Evolutionary conservation across 2,329 filamentous ascomycete species (phyloP), one percentile per base, ranked within the genome.

Genomic region (Plectosphaerella sp.): DNA sequence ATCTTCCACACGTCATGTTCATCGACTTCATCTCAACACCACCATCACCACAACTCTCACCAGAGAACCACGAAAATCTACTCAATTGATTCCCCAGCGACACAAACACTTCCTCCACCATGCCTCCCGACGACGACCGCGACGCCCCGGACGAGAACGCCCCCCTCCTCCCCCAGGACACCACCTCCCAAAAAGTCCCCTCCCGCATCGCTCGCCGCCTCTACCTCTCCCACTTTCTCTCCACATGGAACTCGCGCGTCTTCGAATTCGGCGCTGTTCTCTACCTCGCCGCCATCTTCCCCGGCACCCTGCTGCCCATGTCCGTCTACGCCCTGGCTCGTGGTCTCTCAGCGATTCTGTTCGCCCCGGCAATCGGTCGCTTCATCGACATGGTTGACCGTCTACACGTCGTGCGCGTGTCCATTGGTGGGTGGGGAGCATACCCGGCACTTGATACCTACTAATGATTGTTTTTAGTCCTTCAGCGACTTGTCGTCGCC

Each of bases 231-330:
- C 74, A 77, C 53, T 68, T 71, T 48, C 63, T 77, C 0, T 77
- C 74, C 6, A 71, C 73, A 52, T 77, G 72, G 72, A 77, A 76
- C 55, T 73, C 73, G 1, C 71, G 75, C 42, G 65, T 72, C 58
- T 78, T 77, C 52, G 74, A 78, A 54, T 78, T 78, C 42, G 74
- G 71, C 8, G 69, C 73, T 1, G 68, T 77, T 3, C 59, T 76
- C 10, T 76, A 72, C 55, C 64, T 76, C 15, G 71, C 73, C 1
- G 65, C 65, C 0, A 70, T 74, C 25, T 76, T 67, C 49, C 68
- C 69, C 0, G 64, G 70, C 0, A 84, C 80, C 0, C 62, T 85
- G 12, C 67, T 83, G 14, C 80, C 76, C 43, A 72, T 77, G 22
- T 84, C 80, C 0, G 67, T 80, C 39, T 85, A 84, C 60, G 81